These are phyloP conservation scores for Haplosporangium gracile DNA, from an alignment of 192 early-diverging fungal genomes.

Conservation along the genomic window DNA sequence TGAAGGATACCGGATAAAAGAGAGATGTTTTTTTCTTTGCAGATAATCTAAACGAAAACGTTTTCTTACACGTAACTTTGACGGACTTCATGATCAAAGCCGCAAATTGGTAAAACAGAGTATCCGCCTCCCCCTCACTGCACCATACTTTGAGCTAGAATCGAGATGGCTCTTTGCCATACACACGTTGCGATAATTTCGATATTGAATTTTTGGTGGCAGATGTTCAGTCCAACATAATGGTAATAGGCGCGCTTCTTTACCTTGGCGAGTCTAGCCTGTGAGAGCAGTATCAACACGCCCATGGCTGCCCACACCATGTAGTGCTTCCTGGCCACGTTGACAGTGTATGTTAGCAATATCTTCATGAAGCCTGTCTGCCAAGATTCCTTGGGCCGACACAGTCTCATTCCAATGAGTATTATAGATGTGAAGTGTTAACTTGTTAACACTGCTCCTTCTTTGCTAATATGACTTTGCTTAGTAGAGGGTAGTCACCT, in stretches of 20 bases:
- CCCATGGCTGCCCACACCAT: slow-evolving; percentile 66
- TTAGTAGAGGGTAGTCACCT: neutral
- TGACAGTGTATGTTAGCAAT: slow-evolving; percentile 63
- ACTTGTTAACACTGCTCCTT: slow-evolving; percentile 64
- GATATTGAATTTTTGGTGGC: no score
- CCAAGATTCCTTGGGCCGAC: slow-evolving; percentile 67
- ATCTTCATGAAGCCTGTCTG: slow-evolving; percentile 59
- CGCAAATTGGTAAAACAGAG: no score
- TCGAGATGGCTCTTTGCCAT: no score
- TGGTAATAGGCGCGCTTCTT: neutral
- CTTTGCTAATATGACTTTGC: slow-evolving; percentile 11
- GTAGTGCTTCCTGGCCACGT: slow-evolving; percentile 62
- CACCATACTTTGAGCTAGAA: no score
- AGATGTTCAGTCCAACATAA: no score
- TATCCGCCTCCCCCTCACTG: no score
- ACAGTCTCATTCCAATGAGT: slow-evolving; percentile 65
- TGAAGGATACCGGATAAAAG: no score
- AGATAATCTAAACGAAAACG: no score
- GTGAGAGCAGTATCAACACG: slow-evolving; percentile 28
- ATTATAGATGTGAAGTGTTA: slow-evolving; percentile 35
- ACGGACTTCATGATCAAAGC: no score
- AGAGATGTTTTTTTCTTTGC: no score
- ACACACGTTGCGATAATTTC: no score
- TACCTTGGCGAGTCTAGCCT: slow-evolving; percentile 47
- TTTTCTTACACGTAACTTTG: no score